These are phyloP conservation scores for Tricholoma sp. DNA, from an alignment of 768 basidiomycete genomes.

Conservation along the genomic window DNA sequence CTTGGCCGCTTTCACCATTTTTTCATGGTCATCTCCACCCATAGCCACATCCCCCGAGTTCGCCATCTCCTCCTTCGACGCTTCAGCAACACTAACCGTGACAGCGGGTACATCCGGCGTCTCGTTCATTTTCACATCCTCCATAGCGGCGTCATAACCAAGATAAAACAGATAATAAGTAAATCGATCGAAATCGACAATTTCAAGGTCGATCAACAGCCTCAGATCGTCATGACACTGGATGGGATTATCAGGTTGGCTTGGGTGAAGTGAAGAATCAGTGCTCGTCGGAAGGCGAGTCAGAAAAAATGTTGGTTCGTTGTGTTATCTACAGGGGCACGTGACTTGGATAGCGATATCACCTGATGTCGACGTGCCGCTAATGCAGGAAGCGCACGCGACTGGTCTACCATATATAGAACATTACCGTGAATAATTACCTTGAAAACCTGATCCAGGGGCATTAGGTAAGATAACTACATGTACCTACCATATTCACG, in stretches of 20 bases:
- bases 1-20: conserved; percentile 44
- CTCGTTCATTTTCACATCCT: conserved; percentile 18
- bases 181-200: background rate
- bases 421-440: no score
- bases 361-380: no score
- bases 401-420: no score
- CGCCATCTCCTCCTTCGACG: conserved; percentile 7
- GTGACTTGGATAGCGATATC: no score
- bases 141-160: conserved; percentile 19
- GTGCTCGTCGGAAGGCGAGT: background rate
- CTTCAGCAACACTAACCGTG: conserved; percentile 8
- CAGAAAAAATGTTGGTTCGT: background rate
- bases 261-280: background rate
- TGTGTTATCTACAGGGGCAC: no score
- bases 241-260: background rate
- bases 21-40: conserved; percentile 31
- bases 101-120: no score
- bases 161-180: conserved; percentile 14
- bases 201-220: background rate
- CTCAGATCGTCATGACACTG: background rate
- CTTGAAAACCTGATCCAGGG: no score
- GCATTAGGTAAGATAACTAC: no score
- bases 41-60: conserved; percentile 16
- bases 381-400: no score
- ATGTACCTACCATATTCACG: no score